Conservation (phyloP, 495 filamentous ascomycete genomes). For the Niebla homalea region DNA sequence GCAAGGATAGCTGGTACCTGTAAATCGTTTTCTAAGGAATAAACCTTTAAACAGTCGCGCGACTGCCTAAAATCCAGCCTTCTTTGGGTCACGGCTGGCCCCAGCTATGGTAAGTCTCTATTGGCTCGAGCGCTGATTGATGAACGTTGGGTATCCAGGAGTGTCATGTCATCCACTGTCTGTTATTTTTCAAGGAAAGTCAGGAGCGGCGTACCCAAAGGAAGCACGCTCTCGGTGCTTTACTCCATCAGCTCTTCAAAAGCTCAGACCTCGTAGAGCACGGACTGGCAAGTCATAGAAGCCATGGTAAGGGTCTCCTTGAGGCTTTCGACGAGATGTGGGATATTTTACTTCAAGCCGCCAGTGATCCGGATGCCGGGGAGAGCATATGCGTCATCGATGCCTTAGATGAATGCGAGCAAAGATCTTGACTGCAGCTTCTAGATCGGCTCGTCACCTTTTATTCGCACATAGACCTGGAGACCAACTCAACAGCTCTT, state of each 20-base stretch:
- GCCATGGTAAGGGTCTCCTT: conserved; percentile 23
- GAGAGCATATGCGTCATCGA: conserved; percentile 34
- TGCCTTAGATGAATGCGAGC: conserved; percentile 31
- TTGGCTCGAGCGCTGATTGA: conserved; percentile 27
- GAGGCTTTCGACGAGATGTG: conserved; percentile 28
- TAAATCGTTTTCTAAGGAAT: conserved; percentile 25
- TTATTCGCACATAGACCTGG: conserved; percentile 6
- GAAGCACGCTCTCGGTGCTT: conserved; percentile 23
- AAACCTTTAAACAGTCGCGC: conserved; percentile 22
- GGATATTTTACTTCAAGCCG: conserved; percentile 23
- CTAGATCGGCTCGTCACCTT: conserved; percentile 18
- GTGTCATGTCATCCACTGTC: conserved; percentile 20
- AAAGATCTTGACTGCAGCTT: conserved; percentile 12
- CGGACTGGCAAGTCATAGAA: conserved; percentile 17
- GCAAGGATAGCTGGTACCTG: conserved; percentile 20
- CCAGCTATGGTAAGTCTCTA: conserved; percentile 36
- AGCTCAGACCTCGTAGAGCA: conserved; percentile 18
- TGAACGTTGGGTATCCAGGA: conserved; percentile 13
- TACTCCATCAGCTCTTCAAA: conserved; percentile 31
- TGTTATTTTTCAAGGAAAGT: conserved; percentile 36
- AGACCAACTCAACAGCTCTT: conserved; percentile 10
- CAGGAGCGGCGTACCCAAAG: conserved; percentile 23
- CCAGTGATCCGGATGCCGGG: conserved; percentile 25
- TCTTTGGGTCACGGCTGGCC: conserved; percentile 33
- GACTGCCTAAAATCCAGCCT: conserved; percentile 18